phyloP scores from a whole-genome alignment of 768 basidiomycete species.

The Ephemerocybe angulata region DNA sequence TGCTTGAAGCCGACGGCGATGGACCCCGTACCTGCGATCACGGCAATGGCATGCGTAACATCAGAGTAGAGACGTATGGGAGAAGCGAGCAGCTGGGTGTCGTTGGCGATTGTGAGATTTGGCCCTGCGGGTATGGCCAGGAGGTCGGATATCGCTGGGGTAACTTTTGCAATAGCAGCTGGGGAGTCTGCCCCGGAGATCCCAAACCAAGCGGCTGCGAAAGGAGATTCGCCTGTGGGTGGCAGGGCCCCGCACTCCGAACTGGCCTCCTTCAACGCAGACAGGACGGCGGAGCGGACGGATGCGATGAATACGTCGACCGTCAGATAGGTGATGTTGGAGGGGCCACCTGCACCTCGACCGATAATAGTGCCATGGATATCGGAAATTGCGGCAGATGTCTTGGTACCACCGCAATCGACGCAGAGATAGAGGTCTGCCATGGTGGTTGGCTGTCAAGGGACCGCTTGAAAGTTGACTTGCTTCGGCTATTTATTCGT shows the following conservation, averaged over 20 bases:
- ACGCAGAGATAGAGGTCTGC: conserved; percentile 63
- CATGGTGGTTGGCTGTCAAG: neutral
- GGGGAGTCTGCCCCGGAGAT: conserved; percentile 80
- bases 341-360: conserved; percentile 69
- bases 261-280: conserved; percentile 49
- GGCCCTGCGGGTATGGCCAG: conserved; percentile 55
- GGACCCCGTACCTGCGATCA: conserved; percentile 80
- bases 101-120: conserved; percentile 66
- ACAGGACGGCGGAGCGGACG: conserved; percentile 47
- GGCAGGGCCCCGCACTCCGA: conserved; percentile 24
- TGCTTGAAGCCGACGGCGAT: conserved; percentile 66
- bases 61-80: conserved; percentile 63
- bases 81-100: conserved; percentile 80
- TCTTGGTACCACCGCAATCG: conserved; percentile 90
- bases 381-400: conserved; percentile 68
- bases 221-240: conserved; percentile 26
- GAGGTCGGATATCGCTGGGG: conserved; percentile 50
- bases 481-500: neutral
- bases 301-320: conserved; percentile 54
- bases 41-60: conserved; percentile 60
- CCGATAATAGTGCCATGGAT: conserved; percentile 56
- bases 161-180: conserved; percentile 54
- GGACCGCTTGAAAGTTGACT: neutral
- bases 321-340: conserved; percentile 82
- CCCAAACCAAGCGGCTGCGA: conserved; percentile 79